Evolutionary conservation across 495 filamentous ascomycete species (phyloP), one percentile per base, ranked within the genome.

Genomic region (Penicillium coffeae): DNA sequence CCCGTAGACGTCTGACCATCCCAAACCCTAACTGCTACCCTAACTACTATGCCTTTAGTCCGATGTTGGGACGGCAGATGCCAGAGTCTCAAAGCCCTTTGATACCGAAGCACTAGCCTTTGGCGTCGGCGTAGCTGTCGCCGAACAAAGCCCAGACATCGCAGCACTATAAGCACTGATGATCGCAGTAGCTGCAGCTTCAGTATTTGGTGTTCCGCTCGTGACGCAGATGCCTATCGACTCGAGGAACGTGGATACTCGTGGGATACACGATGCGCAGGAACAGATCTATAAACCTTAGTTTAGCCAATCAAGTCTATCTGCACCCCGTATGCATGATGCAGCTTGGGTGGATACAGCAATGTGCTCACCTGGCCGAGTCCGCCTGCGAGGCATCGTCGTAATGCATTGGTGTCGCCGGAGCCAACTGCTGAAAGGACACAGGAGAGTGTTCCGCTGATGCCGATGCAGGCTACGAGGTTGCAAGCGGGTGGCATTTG

Each of bases 241-340:
- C 33, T 38, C 39, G 12, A 64, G 38, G n/a, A 61, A 22, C 21
- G 47, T 54, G 8, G 21, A 36, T 2, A 59, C n/a, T 0, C 9
- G 3, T 1, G 60, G 52, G n/a, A 61, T 22, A 20, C 60, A 64
- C 20, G 55, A 58, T 8, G 50, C 51, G 36, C 58, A 64, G 5
- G 52, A 49, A 30, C 60, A 64, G 5, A 64, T 54, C 60, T 64
- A 44, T 4, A 35, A 9, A 8, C 25, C 4, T 30, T 10, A 30
- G 25, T 30, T 30, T 10, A 10, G 25, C 25, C 25, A 10, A 30
- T 30, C 25, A 30, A 10, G 10, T 30, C 25, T 10, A 10, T 10
- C 25, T 30, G 10, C 25, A 5, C 10, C 25, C 25, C 25, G 25
- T 37, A 14, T 14, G 35, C 35, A 37, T 4, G 35, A 37, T 30